Base-by-base conservation (phyloP, 805 yeast species). In the Nakazawaea anatomiae region DNA sequence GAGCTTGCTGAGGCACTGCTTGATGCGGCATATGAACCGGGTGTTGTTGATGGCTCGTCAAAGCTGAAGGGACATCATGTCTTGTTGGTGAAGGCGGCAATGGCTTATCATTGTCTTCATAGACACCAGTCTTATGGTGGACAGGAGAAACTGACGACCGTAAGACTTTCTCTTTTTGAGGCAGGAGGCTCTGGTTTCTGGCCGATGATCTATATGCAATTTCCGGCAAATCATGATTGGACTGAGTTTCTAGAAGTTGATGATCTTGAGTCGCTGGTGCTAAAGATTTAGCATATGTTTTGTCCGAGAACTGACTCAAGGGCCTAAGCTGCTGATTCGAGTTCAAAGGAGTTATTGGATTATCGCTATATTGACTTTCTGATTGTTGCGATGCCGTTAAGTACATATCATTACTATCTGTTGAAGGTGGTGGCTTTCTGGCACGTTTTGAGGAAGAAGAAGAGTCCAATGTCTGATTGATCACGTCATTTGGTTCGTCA, bases 251-350 rank as follows among this genome's bases (percentile, higher is more conserved):
- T 14, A 34, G 42, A 3, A 38, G 31, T 30, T 44, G 44, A 10
- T 49, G 52, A 18, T 49, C 43, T 7, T 47, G 48, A 11, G 52
- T 49, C 28, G 52, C 48, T 10, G 52, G 44, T 4, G 48, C 52
- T 27, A 49, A 48, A 14, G 51, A 48, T 12, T 48, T 48, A 3
- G 42, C 44, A 27, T 48, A 48, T 27, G 46, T 31, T 4, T 14
- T 18, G 28, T 39, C 40, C 4, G 51, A 48, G 34, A 43, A 43
- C 38, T 35, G 51, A 31, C 51, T 48, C n/a, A 42, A 32, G 11
- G 48, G 52, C n/a, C 52, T 39, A 14, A 49, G 32, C 9, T 31
- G 41, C 7, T 44, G 47, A 8, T 29, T n/a, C 4, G 52, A 49
- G 35, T 32, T 44, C 11, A 42, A 39, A 4, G 48, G 52, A 6